These are phyloP conservation scores for Ophiostoma sp. DNA, from an alignment of 2,329 filamentous ascomycete genomes.

Conservation along the genomic window DNA sequence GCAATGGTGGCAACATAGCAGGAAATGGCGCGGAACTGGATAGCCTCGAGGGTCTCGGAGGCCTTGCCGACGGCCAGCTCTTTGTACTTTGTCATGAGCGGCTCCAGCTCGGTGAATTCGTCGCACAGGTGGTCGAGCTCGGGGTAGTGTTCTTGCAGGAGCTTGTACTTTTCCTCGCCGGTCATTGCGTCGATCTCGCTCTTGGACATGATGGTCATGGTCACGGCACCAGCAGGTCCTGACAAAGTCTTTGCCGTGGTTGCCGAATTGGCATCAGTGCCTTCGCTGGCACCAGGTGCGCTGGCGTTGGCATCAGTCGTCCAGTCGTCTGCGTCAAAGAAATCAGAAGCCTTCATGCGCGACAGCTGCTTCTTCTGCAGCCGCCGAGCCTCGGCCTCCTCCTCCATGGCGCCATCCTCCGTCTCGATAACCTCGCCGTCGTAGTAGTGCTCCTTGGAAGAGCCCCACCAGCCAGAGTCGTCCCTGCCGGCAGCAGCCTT, in stretches of 20 bases:
- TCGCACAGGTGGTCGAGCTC: constrained; percentile 83
- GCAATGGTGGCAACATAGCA: constrained; percentile 82
- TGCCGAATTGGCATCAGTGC: background rate
- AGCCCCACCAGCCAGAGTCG: constrained; percentile 74
- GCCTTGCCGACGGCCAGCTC: constrained; percentile 51
- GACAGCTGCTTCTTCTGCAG: constrained; percentile 87
- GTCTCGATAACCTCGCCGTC: constrained; percentile 70
- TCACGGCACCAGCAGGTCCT: constrained; percentile 56
- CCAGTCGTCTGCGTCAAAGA: constrained; percentile 91
- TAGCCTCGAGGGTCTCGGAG: constrained; percentile 52
- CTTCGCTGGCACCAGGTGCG: constrained; percentile 40
- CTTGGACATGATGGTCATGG: constrained; percentile 77
- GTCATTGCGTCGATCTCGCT: constrained; percentile 77
- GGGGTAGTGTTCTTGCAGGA: constrained; percentile 77
- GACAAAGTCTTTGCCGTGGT: background rate
- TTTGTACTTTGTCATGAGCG: constrained; percentile 55
- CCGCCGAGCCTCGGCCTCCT: constrained; percentile 83
- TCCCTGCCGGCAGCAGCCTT: constrained; percentile 48
- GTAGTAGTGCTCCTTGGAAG: constrained; percentile 87
- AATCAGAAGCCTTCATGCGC: constrained; percentile 86
- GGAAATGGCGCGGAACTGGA: constrained; percentile 74
- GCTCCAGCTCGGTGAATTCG: constrained; percentile 71
- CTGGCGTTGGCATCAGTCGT: constrained; percentile 38
- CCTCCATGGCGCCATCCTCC: constrained; percentile 69
- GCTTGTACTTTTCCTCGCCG: constrained; percentile 65